Evolutionary conservation across 2,329 filamentous ascomycete species (phyloP), one percentile per base, ranked within the genome.

Genomic region (Setomelanomma holmii): DNA sequence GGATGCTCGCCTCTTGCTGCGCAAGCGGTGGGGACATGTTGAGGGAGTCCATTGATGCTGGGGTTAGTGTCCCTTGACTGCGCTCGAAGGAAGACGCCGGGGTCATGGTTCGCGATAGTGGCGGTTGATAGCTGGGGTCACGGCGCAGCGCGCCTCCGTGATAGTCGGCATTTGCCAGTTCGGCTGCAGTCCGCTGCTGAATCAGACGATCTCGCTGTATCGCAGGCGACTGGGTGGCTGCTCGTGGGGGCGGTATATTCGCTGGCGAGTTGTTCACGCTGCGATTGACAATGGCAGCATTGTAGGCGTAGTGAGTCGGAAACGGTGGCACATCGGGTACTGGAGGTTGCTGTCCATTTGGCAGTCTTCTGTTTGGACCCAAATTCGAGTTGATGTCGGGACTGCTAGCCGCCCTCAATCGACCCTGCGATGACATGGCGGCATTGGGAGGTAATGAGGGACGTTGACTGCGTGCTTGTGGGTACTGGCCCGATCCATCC

Each of bases 401-500:
- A 58, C 93, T 97, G 77, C 93, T 98, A 68, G 96, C 96, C 33
- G 93, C 96, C 59, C 95, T 86, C 77, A 90, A 88, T 61, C 92
- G 84, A 58, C 87, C 74, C 53, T 66, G 74, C 51, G 68, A 67
- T 46, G 61, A 68, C 79, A 64, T 68, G 51, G 82, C 79, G 63
- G 83, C 78, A 61, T 86, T 88, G 16, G 85, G 88, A 38, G 89
- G 90, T 63, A 96, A 80, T 10, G 90, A 96, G 19, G 91, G 91
- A n/a, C 89, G 85, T 63, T 91, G 87, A 64, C 84, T 86, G 60
- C 89, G 83, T 33, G 84, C 84, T 53, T 85, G 85, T 53, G 82
- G 80, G 66, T 89, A 89, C 2, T 84, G 81, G 54, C 86, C 88
- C 14, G 87, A 81, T 2, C 89, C 89, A 60, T 95, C 90, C 52